These are phyloP conservation scores for Thielaviopsis punctulata DNA, from an alignment of 2,329 filamentous ascomycete species.

Conservation along the genomic window DNA sequence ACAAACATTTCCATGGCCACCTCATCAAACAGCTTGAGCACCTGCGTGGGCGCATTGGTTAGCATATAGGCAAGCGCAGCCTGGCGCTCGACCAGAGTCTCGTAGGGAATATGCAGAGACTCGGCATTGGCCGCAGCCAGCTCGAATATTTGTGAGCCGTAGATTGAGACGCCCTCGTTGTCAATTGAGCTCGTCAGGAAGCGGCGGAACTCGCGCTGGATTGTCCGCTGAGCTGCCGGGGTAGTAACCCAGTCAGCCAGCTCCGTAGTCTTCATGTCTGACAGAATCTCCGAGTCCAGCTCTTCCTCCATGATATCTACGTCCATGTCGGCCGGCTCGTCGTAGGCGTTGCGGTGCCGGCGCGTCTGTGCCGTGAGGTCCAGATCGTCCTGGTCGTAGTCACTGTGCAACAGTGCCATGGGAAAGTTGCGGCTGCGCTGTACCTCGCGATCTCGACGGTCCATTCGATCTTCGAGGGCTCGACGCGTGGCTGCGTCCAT, in stretches of 20 bases:
- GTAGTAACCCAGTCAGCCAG: conserved; percentile 91
- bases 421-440: conserved; percentile 50
- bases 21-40: conserved; percentile 89
- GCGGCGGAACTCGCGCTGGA: conserved; percentile 91
- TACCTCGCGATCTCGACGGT: conserved; percentile 56
- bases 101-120: conserved; percentile 88
- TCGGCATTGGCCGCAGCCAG: conserved; percentile 97
- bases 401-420: conserved; percentile 57
- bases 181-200: conserved; percentile 96
- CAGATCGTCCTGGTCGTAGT: conserved; percentile 69
- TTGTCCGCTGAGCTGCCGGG: conserved; percentile 76
- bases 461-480: conserved; percentile 54
- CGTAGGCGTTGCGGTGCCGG: conserved; percentile 74
- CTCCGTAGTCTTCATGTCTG: conserved; percentile 84
- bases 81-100: conserved; percentile 77
- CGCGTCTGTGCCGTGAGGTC: conserved; percentile 77
- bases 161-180: conserved; percentile 74
- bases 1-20: conserved; percentile 94
- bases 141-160: conserved; percentile 82
- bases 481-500: conserved; percentile 50
- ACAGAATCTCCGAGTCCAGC: conserved; percentile 74
- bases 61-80: conserved; percentile 91
- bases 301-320: conserved; percentile 93
- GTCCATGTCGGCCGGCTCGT: conserved; percentile 87
- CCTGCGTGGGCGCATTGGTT: conserved; percentile 86